Evolutionary conservation across 1,139 yeast species (phyloP), one percentile per base, ranked within the genome.

Genomic region (Saccharomyces hybrid): DNA sequence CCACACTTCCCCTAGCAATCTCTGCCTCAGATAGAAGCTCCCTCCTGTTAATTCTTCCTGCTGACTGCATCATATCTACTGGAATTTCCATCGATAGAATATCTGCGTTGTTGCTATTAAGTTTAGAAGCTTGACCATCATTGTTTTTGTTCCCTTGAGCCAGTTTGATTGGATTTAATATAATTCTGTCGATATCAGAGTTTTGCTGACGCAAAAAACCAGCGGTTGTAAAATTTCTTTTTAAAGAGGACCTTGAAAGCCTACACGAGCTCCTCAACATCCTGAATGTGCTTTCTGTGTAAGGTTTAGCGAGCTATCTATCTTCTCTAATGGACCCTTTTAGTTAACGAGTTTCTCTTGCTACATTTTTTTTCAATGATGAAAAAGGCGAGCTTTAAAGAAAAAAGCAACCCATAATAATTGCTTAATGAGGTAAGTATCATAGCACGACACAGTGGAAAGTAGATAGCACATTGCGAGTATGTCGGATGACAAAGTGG

Each of bases 171-270:
- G 44, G 44, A 19, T 38, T 38, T 38, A 38, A 3, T 16, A 38
- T 38, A 38, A 38, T 38, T 57, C 49, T 16, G 57, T 57, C 14
- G 59, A 56, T 41, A 49, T 53, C 50, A 53, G 49, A 32, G 48
- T 42, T 46, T 26, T 50, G 50, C 11, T 31, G 50, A 9, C 34
- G 50, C 4, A 23, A 34, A 29, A 11, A 38, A 3, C n/a, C 25
- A 0, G 13, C 11, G 13, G 44, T 38, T 38, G 44, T 11, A 4
- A 46, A 48, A 16, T 19, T 38, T 38, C 13, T 38, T 38, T 7
- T 38, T 6, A 38, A 38, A 16, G 44, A 38, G 44, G 25, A 9
- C 13, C 44, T 38, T 38, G 44, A 38, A 38, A 38, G 44, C 25
- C n/a, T 38, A 5, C 9, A 8, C 13, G 44, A 9, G 25, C 44